Evolutionary conservation across 2,329 filamentous ascomycete species (phyloP), one percentile per base, ranked within the genome.

Genomic region (Sordariomycetes sp.): DNA sequence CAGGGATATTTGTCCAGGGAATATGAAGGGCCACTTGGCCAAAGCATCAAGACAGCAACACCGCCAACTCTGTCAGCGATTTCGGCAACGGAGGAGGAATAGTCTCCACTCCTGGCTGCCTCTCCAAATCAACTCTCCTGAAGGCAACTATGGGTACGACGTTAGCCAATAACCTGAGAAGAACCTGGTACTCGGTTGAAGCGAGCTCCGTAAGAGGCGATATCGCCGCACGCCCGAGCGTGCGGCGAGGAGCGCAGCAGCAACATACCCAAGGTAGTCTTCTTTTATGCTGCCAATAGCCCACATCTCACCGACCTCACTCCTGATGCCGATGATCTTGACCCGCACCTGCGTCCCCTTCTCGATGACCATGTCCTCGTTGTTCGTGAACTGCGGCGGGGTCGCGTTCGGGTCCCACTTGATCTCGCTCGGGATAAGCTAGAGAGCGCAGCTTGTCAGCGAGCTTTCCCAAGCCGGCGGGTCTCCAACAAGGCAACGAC

Each of bases 201-300:
- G 22, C n/a, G 24, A 20, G 20, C 22, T 50, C 5, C 22, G 45
- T 12, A 24, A 20, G 20, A 24, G 8, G 12, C n/a, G 24, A 50
- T 20, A 50, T 13, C 22, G 45, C n/a, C 42, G 10, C 13, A 39
- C 36, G 12, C 36, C 36, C 45, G 6, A n/a, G 7, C 20, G 20
- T 20, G 10, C 42, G 10, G 17, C 2, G 20, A 50, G 20, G n/a
- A 24, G 6, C 1, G 20, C n/a, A 13, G 24, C 45, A 24, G 12
- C 10, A 51, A 15, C 25, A 28, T 52, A 86, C 84, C 84, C 84
- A 48, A 87, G 76, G 66, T 85, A 87, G 66, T 87, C 84, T 67
- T 86, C 92, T 73, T 95, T 96, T 75, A 99, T 96, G 64, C 90
- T 97, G 60, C 91, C 94, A 70, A 99, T 95, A 42, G 92, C 94